phyloP scores from a whole-genome alignment of 495 filamentous ascomycete genomes.

The Baudoinia panamericana region DNA sequence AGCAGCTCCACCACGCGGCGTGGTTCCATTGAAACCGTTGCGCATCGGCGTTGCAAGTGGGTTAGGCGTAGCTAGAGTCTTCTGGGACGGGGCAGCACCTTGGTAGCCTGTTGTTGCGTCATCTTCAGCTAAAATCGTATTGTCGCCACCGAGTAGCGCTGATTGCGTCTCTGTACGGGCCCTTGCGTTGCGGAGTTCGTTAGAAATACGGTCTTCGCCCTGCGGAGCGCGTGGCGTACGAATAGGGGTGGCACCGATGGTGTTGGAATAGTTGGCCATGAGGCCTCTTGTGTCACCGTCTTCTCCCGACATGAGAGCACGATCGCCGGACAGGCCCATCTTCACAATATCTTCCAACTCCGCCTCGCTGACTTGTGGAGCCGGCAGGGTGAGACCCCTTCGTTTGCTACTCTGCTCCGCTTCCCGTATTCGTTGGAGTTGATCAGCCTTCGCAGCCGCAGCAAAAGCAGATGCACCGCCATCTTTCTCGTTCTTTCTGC shows the following conservation, averaged over 20 bases:
- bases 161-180: slow-evolving; percentile 90
- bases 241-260: slow-evolving; percentile 76
- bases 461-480: slow-evolving; percentile 60
- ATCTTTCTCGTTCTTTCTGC: slow-evolving; percentile 74
- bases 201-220: slow-evolving; percentile 87
- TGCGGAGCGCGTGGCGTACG: slow-evolving; percentile 80
- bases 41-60: slow-evolving; percentile 87
- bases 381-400: slow-evolving; percentile 60
- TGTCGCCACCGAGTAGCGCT: slow-evolving; percentile 88
- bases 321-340: slow-evolving; percentile 90
- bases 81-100: slow-evolving; percentile 65
- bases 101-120: slow-evolving; percentile 81
- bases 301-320: slow-evolving; percentile 60
- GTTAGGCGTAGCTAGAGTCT: slow-evolving; percentile 79
- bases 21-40: slow-evolving; percentile 58
- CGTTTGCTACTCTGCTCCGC: slow-evolving; percentile 94
- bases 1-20: slow-evolving; percentile 50
- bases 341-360: slow-evolving; percentile 98
- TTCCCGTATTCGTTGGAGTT: slow-evolving; percentile 90
- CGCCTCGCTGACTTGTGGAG: slow-evolving; percentile 79
- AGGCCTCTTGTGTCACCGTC: slow-evolving; percentile 78
- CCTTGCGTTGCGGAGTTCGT: slow-evolving; percentile 89
- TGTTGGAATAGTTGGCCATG: slow-evolving; percentile 66
- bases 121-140: slow-evolving; percentile 66
- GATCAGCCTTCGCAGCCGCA: slow-evolving; percentile 85